Evolutionary conservation across 768 basidiomycete species (phyloP), one percentile per base, ranked within the genome.

Genomic region (Chiua virens): DNA sequence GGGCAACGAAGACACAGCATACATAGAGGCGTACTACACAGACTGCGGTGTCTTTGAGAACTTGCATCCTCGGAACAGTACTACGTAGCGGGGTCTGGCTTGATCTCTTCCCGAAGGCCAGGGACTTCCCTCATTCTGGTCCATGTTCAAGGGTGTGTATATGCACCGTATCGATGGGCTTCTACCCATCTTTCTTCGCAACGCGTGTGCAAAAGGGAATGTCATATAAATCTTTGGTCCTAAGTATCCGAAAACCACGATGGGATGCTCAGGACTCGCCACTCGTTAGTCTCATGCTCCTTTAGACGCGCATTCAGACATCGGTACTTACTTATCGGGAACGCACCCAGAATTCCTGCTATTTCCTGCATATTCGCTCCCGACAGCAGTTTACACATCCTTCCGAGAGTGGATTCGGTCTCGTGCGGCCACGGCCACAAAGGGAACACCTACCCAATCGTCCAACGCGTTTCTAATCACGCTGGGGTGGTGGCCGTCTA

Each of bases 151-250:
- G 39, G 17, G n/a, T n/a, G 21, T 15, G 17, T 35, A 34, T 36
- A 28, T 15, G 15, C 13, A 42, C 21, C 15, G 4, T 18, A 17
- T 38, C 9, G 5, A 28, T 17, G n/a, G 6, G 37, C 5, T 28
- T 27, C 27, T 14, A 56, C 53, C 15, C 4, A 69, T 72, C 59
- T 69, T 63, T 38, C 57, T 50, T 37, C 42, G 42, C 56, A 69
- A 57, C 15, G 65, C 63, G 34, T 58, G 59, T 8, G 59, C 52
- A n/a, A 38, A 66, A 70, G 4, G 72, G 69, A 32, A 44, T 47
- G 43, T 62, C 62, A 59, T 32, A 37, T 59, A 48, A 63, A 9
- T 52, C 49, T 20, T 20, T 50, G 9, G 22, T 34, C 51, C 48
- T 45, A 5, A n/a, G 56, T 60, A 15, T 52, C 55, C 5, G 55